Base-by-base conservation (phyloP, 805 yeast species). In the Candida sanyiensis region DNA sequence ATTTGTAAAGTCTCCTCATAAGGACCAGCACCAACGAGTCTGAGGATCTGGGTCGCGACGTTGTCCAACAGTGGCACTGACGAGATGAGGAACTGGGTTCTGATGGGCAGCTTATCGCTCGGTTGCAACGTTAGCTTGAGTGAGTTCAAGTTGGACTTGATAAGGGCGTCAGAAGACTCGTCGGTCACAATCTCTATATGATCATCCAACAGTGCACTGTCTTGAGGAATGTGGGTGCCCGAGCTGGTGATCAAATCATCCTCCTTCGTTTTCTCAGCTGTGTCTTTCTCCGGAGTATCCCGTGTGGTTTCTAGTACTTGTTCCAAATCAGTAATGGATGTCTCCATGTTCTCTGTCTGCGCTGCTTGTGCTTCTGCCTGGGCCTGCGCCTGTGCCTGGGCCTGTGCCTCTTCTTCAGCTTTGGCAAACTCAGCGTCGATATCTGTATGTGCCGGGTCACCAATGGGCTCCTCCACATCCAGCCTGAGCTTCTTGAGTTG, bases 1-100 rank as follows among this genome's bases (percentile, higher is more conserved):
- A 83, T 64, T 32, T 77, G 80, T 49, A 85, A 67, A 7, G 85
- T 75, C 35, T 82, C 84, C 51, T 84, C 86, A 52, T 83, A 82
- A 4, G 94, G 83, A 5, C 83, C 83, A 19, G 74, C 69, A 7
- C 85, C 82, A 27, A 88, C 74, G 3, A 81, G 67, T 45, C 93
- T 68, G 38, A 89, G 64, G 15, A 89, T 66, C 56, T 89, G 97
- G 2, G 88, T 75, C 0, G 96, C 77, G 38, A 89, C 67, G 48
- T 85, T 85, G 54, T 88, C 96, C 43, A 89, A 62, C 1, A 85
- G 73, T 0, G 94, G 89, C 29, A 88, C 61, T 0, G 88, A 72
- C 48, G 80, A 79, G 39, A 83, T 64, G 21, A 80, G 63, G 28
- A 83, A 63, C 52, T 82, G 87, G 15, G 78, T 70, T 50, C 84